These are phyloP conservation scores for Erysimum cheiranthoides DNA, from an alignment of 345 rosid species.

Conservation along the genomic window DNA sequence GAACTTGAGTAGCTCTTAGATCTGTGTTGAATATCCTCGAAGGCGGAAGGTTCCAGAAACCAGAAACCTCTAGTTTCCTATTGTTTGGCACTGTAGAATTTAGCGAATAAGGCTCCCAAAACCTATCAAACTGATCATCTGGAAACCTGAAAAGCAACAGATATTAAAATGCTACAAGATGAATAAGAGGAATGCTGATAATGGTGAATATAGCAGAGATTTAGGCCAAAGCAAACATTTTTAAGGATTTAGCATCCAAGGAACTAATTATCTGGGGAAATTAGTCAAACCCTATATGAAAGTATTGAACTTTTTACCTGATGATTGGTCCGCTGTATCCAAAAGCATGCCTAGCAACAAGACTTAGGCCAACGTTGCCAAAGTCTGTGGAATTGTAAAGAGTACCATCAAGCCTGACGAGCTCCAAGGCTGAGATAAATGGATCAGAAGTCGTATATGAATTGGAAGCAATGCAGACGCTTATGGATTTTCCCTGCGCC, in stretches of 20 bases:
- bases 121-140: conserved; percentile 78
- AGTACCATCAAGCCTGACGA: conserved; percentile 61
- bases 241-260: neutral
- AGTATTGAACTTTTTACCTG: conserved; percentile 50
- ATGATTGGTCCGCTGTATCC: conserved; percentile 63
- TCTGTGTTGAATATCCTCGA: conserved; percentile 72
- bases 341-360: conserved; percentile 81
- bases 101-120: conserved; percentile 72
- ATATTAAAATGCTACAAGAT: neutral
- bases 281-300: neutral
- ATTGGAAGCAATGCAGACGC: conserved; percentile 74
- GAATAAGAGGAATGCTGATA: neutral
- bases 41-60: conserved; percentile 95
- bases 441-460: conserved; percentile 77
- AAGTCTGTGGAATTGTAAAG: conserved; percentile 81
- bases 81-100: conserved; percentile 50
- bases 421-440: conserved; percentile 86
- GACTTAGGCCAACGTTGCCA: conserved; percentile 49
- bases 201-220: neutral
- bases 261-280: neutral
- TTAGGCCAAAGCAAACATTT: neutral
- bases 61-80: conserved; percentile 60
- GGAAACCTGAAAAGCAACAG: conserved; percentile 61
- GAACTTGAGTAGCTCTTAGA: conserved; percentile 49
- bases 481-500: conserved; percentile 75